phyloP scores from a whole-genome alignment of 805 yeast species.

The Pichia exigua region DNA sequence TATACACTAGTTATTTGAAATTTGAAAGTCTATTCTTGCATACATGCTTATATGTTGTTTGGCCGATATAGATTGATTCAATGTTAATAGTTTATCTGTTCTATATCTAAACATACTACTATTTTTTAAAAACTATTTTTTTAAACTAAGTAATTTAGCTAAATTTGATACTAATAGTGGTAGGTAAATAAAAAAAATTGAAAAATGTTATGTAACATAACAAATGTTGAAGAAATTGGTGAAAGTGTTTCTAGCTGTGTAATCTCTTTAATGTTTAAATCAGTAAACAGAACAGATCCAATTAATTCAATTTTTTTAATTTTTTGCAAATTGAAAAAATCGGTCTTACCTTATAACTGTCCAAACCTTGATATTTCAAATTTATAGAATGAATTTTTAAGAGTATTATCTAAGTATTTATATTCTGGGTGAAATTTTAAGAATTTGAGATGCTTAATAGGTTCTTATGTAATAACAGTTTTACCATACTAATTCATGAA shows the following conservation, averaged over 20 bases:
- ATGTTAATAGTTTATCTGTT: background rate
- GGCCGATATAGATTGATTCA: too few relatives aligned
- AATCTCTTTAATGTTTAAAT: background rate
- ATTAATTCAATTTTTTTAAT: background rate
- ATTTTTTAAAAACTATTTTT: too few relatives aligned
- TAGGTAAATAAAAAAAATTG: background rate
- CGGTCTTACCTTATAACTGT: background rate
- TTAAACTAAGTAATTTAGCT: too few relatives aligned
- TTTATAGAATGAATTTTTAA: background rate
- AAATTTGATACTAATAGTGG: background rate
- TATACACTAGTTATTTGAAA: too few relatives aligned
- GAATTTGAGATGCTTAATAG: background rate
- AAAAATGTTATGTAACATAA: background rate
- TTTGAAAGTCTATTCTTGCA: background rate
- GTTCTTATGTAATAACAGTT: background rate
- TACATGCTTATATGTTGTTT: too few relatives aligned
- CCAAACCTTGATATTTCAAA: background rate
- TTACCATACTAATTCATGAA: background rate
- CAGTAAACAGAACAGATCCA: background rate
- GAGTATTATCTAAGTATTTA: background rate
- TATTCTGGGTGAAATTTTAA: background rate
- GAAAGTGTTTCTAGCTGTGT: background rate
- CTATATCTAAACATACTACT: background rate
- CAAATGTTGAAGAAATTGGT: background rate
- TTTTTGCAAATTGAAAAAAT: background rate